Base-by-base conservation (phyloP, 2,329 filamentous ascomycete species). In the Mollisia scopiformis region DNA sequence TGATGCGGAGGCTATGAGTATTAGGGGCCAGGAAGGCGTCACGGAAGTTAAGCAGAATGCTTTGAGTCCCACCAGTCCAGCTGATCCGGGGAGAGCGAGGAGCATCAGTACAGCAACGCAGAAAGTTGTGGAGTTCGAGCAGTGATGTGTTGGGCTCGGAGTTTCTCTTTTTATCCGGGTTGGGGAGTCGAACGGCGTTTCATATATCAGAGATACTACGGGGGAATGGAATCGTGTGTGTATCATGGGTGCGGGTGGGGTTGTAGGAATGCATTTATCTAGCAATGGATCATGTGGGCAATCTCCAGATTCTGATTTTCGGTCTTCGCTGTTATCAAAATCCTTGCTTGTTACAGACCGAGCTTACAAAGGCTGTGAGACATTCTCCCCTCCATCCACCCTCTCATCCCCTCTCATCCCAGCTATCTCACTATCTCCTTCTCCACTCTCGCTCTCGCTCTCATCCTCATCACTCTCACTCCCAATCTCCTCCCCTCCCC, bases 1-100 rank as follows among this genome's bases (percentile, higher is more conserved):
- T 1, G 91, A 94, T 72, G 90, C 87, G 2, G 85, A 87, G 66
- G 87, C 89, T 0, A 84, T 84, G 28, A 72, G 71, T 62, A 68
- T 69, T 8, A 73, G 67, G 71, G 71, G 69, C 63, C 70, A 64
- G 65, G 68, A 72, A n/a, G 64, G 60, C 21, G 54, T 63, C 16
- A 64, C 46, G 23, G 60, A 65, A 37, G 51, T 68, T 6, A 65
- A 62, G 49, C 41, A 63, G 31, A 37, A 33, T 25, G 41, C 55
- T 21, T 51, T 69, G 49, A 67, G 56, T 33, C 61, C 66, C n/a
- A 49, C 57, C n/a, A 39, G 49, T 2, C 54, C 67, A 61, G 61
- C 68, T 74, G 62, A 74, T 69, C 31, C 65, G 68, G 61, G 52
- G 53, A 68, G 63, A 35, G 57, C 54, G 64, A 67, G 63, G 50